These are phyloP conservation scores for Ustilago crameri DNA, from an alignment of 1,284 basidiomycete genomes.

Conservation along the genomic window DNA sequence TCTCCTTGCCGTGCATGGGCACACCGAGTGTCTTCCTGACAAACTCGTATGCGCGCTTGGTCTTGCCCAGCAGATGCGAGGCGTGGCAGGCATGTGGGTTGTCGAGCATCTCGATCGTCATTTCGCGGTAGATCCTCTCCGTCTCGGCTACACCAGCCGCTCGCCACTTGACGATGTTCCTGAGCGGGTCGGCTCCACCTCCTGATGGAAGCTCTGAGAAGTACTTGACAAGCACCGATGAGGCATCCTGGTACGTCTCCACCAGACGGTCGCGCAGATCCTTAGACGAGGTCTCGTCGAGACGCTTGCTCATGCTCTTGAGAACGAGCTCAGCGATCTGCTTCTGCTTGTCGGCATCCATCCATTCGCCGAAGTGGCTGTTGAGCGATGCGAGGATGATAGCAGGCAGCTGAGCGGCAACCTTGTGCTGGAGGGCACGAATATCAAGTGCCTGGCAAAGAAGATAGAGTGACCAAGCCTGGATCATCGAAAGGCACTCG, in stretches of 20 bases:
- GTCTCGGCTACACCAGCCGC: conserved; percentile 50
- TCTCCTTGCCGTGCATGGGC: conserved; percentile 62
- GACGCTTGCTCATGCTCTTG: conserved; percentile 48
- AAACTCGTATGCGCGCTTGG: conserved; percentile 57
- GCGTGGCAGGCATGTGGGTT: conserved; percentile 60
- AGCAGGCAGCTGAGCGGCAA: conserved; percentile 40
- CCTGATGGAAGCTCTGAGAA: conserved; percentile 57
- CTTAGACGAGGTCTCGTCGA: conserved; percentile 59
- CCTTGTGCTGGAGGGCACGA: conserved; percentile 55
- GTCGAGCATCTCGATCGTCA: conserved; percentile 56
- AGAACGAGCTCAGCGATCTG: conserved; percentile 45
- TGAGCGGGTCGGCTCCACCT: conserved; percentile 58
- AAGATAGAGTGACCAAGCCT: conserved; percentile 60
- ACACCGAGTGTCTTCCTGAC: conserved; percentile 58
- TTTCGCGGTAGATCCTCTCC: conserved; percentile 46
- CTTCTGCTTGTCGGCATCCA: conserved; percentile 46
- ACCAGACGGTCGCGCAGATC: conserved; percentile 53
- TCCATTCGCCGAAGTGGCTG: conserved; percentile 58
- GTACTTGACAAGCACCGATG: conserved; percentile 56
- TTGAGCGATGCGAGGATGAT: conserved; percentile 40
- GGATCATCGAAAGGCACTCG: conserved; percentile 57
- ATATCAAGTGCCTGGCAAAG: conserved; percentile 64
- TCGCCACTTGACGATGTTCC: conserved; percentile 61
- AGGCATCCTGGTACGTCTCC: conserved; percentile 57
- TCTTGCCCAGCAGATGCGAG: conserved; percentile 53